Conservation (phyloP, 305 asterid species). For the Withania somnifera region DNA sequence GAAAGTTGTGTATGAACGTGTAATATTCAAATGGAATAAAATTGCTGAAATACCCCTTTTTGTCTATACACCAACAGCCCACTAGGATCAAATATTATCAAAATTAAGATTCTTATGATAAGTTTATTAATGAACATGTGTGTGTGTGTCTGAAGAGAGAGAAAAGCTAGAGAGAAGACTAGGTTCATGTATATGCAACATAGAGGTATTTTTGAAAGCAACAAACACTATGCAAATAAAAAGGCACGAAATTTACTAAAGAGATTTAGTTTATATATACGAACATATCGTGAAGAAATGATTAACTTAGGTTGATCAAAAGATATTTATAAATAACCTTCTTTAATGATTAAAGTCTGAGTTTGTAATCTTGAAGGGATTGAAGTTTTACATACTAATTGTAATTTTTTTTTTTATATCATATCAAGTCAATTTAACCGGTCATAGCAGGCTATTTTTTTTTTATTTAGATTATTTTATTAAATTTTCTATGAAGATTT, state of each 20-base stretch:
- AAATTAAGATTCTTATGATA: not conserved
- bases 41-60: not conserved
- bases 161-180: not conserved
- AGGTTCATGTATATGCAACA: constrained; percentile 2
- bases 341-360: too few species aligned
- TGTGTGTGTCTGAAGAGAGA: not conserved
- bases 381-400: too few species aligned
- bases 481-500: not conserved
- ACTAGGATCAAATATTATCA: not conserved
- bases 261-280: too few species aligned
- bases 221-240: not conserved
- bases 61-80: not conserved
- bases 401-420: too few species aligned
- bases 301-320: not conserved
- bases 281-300: not conserved
- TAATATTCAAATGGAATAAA: not conserved
- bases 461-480: not conserved
- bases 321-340: too few species aligned
- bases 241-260: not conserved
- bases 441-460: not conserved
- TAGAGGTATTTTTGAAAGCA: not conserved
- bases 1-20: constrained; percentile 8
- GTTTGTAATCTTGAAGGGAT: too few species aligned
- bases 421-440: not conserved
- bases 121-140: not conserved